Evolutionary conservation across 331 rosid species (phyloP).

Genomic region (Quercus lobata): DNA sequence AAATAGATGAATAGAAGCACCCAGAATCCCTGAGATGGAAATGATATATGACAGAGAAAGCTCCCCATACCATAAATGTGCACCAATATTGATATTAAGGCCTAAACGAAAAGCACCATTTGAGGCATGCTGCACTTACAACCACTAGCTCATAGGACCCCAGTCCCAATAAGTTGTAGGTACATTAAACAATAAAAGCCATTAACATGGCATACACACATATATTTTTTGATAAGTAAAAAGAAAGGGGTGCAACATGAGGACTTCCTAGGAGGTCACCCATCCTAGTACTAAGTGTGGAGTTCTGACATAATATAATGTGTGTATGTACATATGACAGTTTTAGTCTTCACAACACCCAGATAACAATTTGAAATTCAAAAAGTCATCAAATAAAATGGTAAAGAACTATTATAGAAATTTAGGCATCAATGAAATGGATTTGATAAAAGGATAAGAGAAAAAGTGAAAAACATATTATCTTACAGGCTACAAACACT

Average conservation of each 20-base stretch:
- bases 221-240: too few species aligned
- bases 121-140: neutral
- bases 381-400: neutral
- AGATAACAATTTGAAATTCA: neutral
- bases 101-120: neutral
- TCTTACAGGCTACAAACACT: neutral
- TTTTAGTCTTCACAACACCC: neutral
- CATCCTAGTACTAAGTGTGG: too few species aligned
- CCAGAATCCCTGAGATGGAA: neutral
- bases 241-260: too few species aligned
- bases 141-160: neutral
- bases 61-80: neutral
- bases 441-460: neutral
- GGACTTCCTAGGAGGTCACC: too few species aligned
- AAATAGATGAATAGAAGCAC: neutral
- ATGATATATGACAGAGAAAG: neutral
- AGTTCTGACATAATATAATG: too few species aligned
- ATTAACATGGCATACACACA: neutral
- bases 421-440: neutral
- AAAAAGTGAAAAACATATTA: neutral
- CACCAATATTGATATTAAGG: neutral
- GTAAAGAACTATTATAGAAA: neutral
- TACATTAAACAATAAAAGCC: neutral
- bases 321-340: neutral
- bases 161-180: neutral